Base-by-base conservation (phyloP, 1,284 basidiomycete genomes). In the Sphagnurus paluster region DNA sequence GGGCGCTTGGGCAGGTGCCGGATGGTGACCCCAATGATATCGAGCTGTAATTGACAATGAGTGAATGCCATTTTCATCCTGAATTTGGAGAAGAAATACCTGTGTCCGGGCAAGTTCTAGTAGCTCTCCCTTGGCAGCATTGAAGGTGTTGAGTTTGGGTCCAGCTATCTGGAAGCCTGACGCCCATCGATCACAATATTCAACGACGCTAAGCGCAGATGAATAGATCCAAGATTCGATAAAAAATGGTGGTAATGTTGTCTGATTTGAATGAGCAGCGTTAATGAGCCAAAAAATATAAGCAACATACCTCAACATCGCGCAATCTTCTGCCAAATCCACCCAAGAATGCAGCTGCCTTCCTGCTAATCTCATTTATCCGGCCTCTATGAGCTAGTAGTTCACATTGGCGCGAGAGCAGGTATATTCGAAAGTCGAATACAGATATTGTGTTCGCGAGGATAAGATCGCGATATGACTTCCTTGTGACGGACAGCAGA, bases 171-270 rank as follows among this genome's bases (percentile, higher is more conserved):
- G 67, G 19, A 70, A 58, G 0, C 65, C 56, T 13, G 67, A 65
- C 32, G 80, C 77, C 91, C 92, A 95, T 3, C 72, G 68, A 58
- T 94, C 89, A 57, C 88, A 93, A 57, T 88, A 85, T 14, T 92
- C 85, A 10, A 96, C 84, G 33, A 90, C 84, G 56, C 90, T 93
- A 44, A 96, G 72, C 17, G 93, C 87, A 1, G 93, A 93, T 8
- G 90, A 93, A 65, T 93, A 98, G 17, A 82, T 89, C 96, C 97
- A 99, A 0, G 90, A 88, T 64, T 98, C 92, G 30, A 98, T 75
- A 60, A 97, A 97, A 59, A 84, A 80, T 16, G 72, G 70, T 1
- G 90, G 84, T n/a, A 98, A 73, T 4, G 77, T 76, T 28, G 68
- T 68, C 87, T 94, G 52, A 21, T 30, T 47, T 52, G 55, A 60